Evolutionary conservation across 805 yeast genomes (phyloP).

Genomic region (Candida morakotiae): DNA sequence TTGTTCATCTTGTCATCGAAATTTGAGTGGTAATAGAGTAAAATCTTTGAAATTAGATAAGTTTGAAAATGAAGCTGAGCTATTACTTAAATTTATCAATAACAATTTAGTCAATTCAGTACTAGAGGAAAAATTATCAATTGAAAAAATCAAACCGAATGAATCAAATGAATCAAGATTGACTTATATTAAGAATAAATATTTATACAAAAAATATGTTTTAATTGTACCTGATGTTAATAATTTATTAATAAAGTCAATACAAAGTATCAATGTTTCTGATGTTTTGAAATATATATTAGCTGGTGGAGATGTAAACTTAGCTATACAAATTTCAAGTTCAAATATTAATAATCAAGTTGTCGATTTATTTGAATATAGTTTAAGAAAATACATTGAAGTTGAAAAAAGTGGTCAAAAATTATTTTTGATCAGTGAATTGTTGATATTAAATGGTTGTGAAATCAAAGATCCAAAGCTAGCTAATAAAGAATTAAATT

Average conservation of each 20-base stretch:
- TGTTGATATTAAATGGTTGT: conserved; percentile 55
- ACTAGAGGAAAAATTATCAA: conserved; percentile 45
- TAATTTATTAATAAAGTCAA: conserved; percentile 46
- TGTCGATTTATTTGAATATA: conserved; percentile 41
- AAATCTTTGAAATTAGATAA: conserved; percentile 75
- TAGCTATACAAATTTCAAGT: conserved; percentile 30
- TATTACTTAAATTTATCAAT: conserved; percentile 47
- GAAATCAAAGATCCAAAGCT: conserved; percentile 31
- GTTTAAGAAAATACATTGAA: conserved; percentile 44
- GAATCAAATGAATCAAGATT: conserved; percentile 46
- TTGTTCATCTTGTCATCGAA: conserved; percentile 86
- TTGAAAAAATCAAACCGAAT: conserved; percentile 24
- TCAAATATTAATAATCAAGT: conserved; percentile 15
- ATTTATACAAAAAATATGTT: conserved; percentile 46
- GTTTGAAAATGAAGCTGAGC: conserved; percentile 55
- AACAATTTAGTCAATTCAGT: conserved; percentile 56
- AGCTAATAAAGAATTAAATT: conserved; percentile 28
- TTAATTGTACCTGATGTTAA: conserved; percentile 17
- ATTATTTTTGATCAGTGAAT: conserved; percentile 50
- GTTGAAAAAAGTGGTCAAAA: conserved; percentile 16
- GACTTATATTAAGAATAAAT: conserved; percentile 63
- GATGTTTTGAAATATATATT: conserved; percentile 42
- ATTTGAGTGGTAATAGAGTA: conserved; percentile 71
- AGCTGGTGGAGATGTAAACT: conserved; percentile 45
- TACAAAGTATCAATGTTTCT: conserved; percentile 46